Evolutionary conservation across 1,284 basidiomycete genomes (phyloP).

Genomic region (Trichosporon ovoides): DNA sequence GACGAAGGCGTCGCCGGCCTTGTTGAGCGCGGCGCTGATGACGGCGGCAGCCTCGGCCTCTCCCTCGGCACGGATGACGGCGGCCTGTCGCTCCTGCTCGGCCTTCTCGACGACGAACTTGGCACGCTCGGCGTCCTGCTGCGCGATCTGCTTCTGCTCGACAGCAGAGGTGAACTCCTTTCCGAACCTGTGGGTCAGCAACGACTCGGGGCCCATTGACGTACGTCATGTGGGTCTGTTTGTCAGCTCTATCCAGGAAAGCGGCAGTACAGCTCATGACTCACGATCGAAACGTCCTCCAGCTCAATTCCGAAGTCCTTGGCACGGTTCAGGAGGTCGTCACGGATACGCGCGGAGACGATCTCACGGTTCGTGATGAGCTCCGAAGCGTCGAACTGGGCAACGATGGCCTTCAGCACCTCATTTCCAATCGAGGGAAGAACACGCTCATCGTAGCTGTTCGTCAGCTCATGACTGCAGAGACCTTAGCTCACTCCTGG

Average conservation of each 20-base stretch:
- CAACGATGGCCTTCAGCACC: constrained; percentile 97
- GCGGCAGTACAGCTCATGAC: neutral
- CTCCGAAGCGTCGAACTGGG: constrained; percentile 99
- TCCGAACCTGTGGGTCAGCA: constrained; percentile 46
- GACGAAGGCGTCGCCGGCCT: constrained; percentile 88
- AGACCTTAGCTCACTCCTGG: constrained; percentile 59
- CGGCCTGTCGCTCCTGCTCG: constrained; percentile 97
- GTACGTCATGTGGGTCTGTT: constrained; percentile 53
- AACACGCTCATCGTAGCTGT: constrained; percentile 83
- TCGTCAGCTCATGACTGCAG: too few species aligned
- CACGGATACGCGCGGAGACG: constrained; percentile 74
- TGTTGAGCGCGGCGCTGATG: constrained; percentile 80
- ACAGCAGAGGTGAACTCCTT: constrained; percentile 68
- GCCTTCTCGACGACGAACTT: constrained; percentile 96
- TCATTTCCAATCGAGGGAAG: constrained; percentile 95
- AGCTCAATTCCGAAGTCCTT: constrained; percentile 93
- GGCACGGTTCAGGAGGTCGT: constrained; percentile 86
- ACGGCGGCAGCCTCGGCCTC: constrained; percentile 95
- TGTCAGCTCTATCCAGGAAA: constrained; percentile 1
- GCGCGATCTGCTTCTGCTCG: constrained; percentile 71
- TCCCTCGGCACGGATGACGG: constrained; percentile 95
- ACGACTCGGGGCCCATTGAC: neutral
- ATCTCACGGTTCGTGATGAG: constrained; percentile 98
- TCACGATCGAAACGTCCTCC: constrained; percentile 89
- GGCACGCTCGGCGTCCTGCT: constrained; percentile 87